Conservation (phyloP, 2,329 filamentous ascomycete species). For the Penicillium sp. region DNA sequence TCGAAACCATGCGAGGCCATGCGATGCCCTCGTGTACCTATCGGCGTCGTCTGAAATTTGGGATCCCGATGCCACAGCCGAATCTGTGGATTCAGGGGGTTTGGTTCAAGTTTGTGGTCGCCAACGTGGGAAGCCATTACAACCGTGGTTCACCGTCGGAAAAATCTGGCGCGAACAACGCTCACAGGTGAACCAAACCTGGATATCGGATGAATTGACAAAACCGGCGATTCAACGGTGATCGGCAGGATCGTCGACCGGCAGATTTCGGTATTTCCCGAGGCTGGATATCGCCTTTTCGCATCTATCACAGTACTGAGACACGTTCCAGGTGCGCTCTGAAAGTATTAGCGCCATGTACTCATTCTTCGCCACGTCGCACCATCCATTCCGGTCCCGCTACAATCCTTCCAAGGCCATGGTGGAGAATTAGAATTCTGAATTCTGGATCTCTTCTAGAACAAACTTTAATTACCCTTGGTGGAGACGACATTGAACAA, state of each 20-base stretch:
- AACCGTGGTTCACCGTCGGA: conserved; percentile 2
- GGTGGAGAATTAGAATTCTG: not conserved
- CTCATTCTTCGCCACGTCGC: no score
- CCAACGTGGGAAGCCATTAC: not conserved
- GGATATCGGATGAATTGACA: conserved; percentile 1
- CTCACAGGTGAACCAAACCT: not conserved
- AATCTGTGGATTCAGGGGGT: not conserved
- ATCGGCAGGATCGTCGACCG: conserved; percentile 7
- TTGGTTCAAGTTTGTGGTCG: not conserved
- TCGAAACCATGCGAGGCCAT: not conserved
- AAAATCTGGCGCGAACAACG: not conserved
- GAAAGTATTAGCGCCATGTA: no score
- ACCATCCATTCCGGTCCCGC: not conserved
- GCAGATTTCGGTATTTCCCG: not conserved
- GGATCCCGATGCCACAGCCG: not conserved
- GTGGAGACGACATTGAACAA: conserved; percentile 6
- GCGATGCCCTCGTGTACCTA: not conserved
- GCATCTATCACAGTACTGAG: no score
- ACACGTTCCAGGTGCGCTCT: no score
- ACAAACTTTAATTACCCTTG: not conserved
- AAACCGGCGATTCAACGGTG: conserved; percentile 6
- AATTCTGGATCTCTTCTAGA: conserved; percentile 1
- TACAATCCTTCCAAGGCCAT: not conserved
- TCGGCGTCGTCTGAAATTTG: not conserved
- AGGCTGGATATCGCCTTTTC: no score